Evolutionary conservation across 768 basidiomycete genomes (phyloP).

Genomic region (Lactarius indigo): DNA sequence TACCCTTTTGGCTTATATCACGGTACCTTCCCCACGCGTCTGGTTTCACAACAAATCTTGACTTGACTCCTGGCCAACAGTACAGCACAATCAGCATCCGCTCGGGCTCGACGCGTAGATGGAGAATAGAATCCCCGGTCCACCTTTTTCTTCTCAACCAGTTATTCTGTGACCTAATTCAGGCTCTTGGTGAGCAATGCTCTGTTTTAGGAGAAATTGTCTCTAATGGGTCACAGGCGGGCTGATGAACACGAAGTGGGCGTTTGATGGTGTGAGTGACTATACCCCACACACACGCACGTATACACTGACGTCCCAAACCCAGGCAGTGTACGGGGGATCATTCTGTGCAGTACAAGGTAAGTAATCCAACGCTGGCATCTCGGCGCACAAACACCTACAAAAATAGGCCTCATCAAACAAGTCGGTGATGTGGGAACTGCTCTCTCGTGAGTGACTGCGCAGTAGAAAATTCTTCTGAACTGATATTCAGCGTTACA

Average conservation of each 20-base stretch:
- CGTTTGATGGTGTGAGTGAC: conserved; percentile 33
- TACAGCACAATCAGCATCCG: conserved; percentile 26
- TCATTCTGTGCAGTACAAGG: conserved; percentile 21
- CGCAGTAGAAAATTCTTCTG: neutral
- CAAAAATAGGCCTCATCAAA: conserved; percentile 18
- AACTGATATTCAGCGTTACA: neutral
- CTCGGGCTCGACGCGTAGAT: conserved; percentile 18
- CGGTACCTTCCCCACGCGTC: conserved; percentile 19
- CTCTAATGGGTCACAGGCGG: conserved; percentile 32
- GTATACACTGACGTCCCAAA: neutral
- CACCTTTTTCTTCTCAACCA: conserved; percentile 33
- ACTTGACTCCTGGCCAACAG: conserved; percentile 6
- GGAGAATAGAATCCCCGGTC: conserved; percentile 27
- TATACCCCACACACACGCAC: neutral
- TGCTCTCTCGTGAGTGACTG: conserved; percentile 22
- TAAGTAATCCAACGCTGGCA: neutral
- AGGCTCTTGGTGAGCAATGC: conserved; percentile 28
- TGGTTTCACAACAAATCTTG: neutral
- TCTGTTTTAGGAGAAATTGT: neutral
- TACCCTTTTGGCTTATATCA: conserved; percentile 28
- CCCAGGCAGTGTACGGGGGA: conserved; percentile 3
- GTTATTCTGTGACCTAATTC: conserved; percentile 31
- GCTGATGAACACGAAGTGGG: conserved; percentile 38
- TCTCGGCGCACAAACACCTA: neutral
- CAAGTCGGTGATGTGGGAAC: conserved; percentile 24